Evolutionary conservation across 306 rosid genomes (phyloP).

Genomic region (Lathyrus aphaca): DNA sequence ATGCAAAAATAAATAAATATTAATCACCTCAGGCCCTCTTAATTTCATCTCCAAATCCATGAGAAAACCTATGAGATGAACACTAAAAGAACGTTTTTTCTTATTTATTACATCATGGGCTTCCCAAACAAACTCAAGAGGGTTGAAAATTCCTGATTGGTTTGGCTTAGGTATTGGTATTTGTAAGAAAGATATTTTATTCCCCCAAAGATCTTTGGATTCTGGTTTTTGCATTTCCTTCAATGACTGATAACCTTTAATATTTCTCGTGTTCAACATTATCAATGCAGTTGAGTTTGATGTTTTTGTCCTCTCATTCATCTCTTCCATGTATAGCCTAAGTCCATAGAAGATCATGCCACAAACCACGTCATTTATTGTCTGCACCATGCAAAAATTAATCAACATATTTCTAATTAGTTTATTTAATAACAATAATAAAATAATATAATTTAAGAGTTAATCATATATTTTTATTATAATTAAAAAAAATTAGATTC

Average conservation of each 20-base stretch:
- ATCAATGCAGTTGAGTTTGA: conserved; percentile 14
- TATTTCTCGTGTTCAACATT: conserved; percentile 56
- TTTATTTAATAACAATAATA: no score
- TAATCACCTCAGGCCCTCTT: conserved; percentile 56
- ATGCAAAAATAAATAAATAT: no score
- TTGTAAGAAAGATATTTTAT: conserved; percentile 49
- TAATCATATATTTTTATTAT: no score
- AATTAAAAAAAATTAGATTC: no score
- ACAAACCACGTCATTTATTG: conserved; percentile 32
- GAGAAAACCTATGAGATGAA: conserved; percentile 40
- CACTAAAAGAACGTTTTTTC: conserved; percentile 51
- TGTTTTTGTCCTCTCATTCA: conserved; percentile 11
- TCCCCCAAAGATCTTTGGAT: conserved; percentile 58
- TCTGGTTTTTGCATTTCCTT: conserved; percentile 51
- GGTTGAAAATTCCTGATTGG: conserved; percentile 31
- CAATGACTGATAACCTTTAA: conserved; percentile 48
- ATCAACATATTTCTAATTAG: no score
- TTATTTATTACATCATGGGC: conserved; percentile 33
- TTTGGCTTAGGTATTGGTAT: conserved; percentile 50
- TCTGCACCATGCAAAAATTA: conserved; percentile 7
- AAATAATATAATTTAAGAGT: no score
- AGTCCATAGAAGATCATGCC: conserved; percentile 32
- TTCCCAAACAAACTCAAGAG: conserved; percentile 53
- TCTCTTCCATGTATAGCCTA: conserved; percentile 32
- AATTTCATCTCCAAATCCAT: conserved; percentile 49